Percentiles rank a stretch among this genome's conserved stretches.
Evolutionary conservation across 768 basidiomycete genomes (phyloP).

Genomic region (Chalciporus chontae): DNA sequence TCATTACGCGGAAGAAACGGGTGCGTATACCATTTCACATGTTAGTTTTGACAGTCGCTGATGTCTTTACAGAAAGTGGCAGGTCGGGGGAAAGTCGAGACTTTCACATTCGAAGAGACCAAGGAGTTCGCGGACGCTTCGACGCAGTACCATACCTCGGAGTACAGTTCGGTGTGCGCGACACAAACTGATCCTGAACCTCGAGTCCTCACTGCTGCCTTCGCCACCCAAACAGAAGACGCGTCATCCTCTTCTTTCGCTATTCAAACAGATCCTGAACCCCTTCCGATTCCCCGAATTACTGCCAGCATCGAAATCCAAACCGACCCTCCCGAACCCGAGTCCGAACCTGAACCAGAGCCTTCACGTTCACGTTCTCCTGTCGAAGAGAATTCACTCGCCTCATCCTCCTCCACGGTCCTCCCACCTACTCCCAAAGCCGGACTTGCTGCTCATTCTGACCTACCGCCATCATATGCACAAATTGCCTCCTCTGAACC

Average conservation of each 20-base stretch:
- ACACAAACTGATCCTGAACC: conserved; percentile 65
- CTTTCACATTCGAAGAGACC: conserved; percentile 49
- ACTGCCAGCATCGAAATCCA: conserved; percentile 59
- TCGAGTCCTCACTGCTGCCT: conserved; percentile 42
- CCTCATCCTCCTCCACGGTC: conserved; percentile 72
- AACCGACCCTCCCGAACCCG: conserved; percentile 44
- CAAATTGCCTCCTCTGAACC: conserved; percentile 52
- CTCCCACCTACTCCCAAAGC: conserved; percentile 68
- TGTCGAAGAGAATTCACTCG: conserved; percentile 49
- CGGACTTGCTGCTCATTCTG: conserved; percentile 31
- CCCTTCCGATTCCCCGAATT: conserved; percentile 26
- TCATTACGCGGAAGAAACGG: conserved; percentile 81
- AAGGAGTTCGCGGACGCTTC: conserved; percentile 76
- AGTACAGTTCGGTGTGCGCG: conserved; percentile 43
- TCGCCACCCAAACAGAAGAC: conserved; percentile 57
- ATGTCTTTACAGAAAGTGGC: conserved; percentile 55
- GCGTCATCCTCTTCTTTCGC: conserved; percentile 20
- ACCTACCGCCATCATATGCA: conserved; percentile 74
- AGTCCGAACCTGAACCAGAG: conserved; percentile 26
- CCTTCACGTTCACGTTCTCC: conserved; percentile 46
- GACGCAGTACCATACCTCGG: conserved; percentile 63
- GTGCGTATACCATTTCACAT: conserved; percentile 33
- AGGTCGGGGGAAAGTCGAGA: conserved; percentile 49
- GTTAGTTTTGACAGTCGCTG: conserved; percentile 8
- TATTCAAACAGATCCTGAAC: conserved; percentile 39